Evolutionary conservation across 2,329 filamentous ascomycete genomes (phyloP), one percentile per base, ranked within the genome.

Genomic region (Myrmaecium sp.): DNA sequence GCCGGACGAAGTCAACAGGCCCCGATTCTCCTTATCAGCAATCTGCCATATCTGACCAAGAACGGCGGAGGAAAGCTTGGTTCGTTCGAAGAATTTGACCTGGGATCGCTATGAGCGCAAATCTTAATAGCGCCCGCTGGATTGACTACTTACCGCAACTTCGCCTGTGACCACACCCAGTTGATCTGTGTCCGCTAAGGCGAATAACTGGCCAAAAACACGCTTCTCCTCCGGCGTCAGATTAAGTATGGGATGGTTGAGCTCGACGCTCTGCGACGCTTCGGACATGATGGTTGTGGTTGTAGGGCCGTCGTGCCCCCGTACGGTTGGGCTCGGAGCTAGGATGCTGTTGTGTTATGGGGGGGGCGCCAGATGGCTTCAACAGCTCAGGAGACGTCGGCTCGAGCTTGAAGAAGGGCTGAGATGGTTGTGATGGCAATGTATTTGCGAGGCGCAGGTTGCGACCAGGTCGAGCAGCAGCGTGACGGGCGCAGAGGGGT

Each of bases 31-130:
- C 38, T 71, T 83, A 58, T 98, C 89, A 40, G 89, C 86, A 51
- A 98, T 89, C 58, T 95, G 86, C 89, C 89, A 98, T 65, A 98
- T 95, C 79, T 93, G 53, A 15, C 86, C 89, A 32, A 98, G 65
- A 25, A 89, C 66, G 34, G 80, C 73, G 28, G 84, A 81, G 34
- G 86, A 73, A 25, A 98, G 64, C 40, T 79, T 75, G 23, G 89
- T 95, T 63, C 89, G 89, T 55, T 95, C 84, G 49, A 98, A 98
- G 62, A 98, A 95, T 51, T 83, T 81, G 51, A 98, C n/a, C n/a
- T n/a, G n/a, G n/a, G n/a, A n/a, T n/a, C n/a, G n/a, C n/a, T n/a
- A n/a, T n/a, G n/a, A n/a, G n/a, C n/a, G n/a, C n/a, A n/a, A n/a
- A n/a, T n/a, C n/a, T n/a, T n/a, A n/a, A n/a, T n/a, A n/a, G n/a